Conservation (phyloP, 2,329 filamentous ascomycete species). For the Pyricularia sp. region DNA sequence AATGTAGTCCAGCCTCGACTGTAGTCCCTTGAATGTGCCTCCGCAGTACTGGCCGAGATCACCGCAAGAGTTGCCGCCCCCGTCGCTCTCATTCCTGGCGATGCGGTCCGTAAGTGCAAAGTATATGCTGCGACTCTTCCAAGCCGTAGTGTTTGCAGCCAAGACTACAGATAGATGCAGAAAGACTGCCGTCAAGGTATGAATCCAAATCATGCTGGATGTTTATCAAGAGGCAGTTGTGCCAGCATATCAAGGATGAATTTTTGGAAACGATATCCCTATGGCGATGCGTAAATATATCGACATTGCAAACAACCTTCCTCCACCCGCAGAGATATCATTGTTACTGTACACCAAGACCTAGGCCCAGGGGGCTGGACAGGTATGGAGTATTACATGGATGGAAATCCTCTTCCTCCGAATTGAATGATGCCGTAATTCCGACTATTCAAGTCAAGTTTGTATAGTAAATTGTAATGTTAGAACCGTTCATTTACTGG, state of each 20-base stretch:
- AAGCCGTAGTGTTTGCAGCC: neutral
- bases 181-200: neutral
- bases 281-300: neutral
- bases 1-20: neutral
- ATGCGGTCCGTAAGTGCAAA: neutral
- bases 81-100: neutral
- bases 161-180: neutral
- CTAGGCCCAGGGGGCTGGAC: neutral
- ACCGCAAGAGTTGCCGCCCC: neutral
- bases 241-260: neutral
- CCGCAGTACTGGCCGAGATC: neutral
- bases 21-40: neutral
- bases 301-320: neutral
- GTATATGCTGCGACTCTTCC: neutral
- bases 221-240: neutral
- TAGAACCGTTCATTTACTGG: neutral
- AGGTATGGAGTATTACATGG: neutral
- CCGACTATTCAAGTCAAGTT: neutral
- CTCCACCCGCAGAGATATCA: neutral
- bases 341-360: neutral
- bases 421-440: neutral
- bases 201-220: neutral
- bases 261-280: neutral
- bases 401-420: neutral
- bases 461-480: neutral